Evolutionary conservation across 768 basidiomycete genomes (phyloP), one percentile per base, ranked within the genome.

Genomic region (Mycena capillaripes): DNA sequence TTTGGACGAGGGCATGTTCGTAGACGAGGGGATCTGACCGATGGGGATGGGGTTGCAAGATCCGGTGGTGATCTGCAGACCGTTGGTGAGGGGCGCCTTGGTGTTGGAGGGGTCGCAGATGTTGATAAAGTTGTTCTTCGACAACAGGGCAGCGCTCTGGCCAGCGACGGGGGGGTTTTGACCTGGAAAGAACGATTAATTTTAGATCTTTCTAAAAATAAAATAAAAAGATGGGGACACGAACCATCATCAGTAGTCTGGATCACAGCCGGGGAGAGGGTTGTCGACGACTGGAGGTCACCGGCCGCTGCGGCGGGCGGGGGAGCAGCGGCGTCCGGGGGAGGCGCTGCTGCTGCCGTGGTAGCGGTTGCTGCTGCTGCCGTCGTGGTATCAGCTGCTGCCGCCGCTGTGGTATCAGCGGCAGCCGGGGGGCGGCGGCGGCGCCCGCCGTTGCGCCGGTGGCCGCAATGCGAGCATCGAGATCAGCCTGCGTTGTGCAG

Each of bases 71-170:
- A 88, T 83, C 74, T 85, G 87, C 69, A 82, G 75, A 30, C 88
- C 89, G 77, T 90, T 85, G 63, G 88, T 89, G 73, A 90, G 79
- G 40, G 91, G 87, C 75, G 83, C 79, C 78, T 83, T 81, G 79
- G 65, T 81, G 23, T 82, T 79, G 17, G 79, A 79, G 61, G 81
- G 57, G 0, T 52, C 76, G 76, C 87, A 89, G 77, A 86, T 88
- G 85, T 91, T 91, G 86, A 89, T 89, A 81, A 88, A 93, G 86
- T 93, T 92, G 85, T 92, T 91, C 46, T 75, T 78, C 14, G 88
- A 88, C 17, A 34, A 8, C 19, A 25, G 1, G 38, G 58, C 58
- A 1, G 86, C 78, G 38, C 86, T 86, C 78, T 90, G 89, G 30
- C 88, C 89, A 34, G 78, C 79, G 17, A 77, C 76, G 4, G 87